A percentile compares a stretch with the other conserved stretches of the same genome.
phyloP scores from a whole-genome alignment of 768 basidiomycete species.

The Leccinum subgranulosum region DNA sequence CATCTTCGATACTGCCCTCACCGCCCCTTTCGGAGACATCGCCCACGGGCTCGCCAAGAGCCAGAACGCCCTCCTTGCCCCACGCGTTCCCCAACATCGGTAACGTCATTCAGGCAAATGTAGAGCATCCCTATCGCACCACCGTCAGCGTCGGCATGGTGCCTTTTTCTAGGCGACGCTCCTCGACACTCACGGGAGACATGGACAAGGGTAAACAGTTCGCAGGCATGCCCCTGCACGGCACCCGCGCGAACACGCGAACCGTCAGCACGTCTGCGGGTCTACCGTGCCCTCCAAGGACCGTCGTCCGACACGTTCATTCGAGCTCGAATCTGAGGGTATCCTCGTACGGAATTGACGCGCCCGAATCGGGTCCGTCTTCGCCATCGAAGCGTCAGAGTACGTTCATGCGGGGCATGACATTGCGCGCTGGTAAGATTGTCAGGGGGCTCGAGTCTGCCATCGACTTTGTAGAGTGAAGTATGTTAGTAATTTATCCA shows the following conservation, averaged over 20 bases:
- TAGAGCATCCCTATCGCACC: constrained; percentile 11
- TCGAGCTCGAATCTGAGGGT: constrained; percentile 28
- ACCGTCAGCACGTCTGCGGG: not conserved
- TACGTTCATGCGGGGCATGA: constrained; percentile 32
- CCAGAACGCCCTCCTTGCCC: constrained; percentile 10
- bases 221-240: not conserved
- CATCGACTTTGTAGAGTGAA: constrained; percentile 39
- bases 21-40: constrained; percentile 29
- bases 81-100: constrained; percentile 22
- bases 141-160: constrained; percentile 24
- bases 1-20: constrained; percentile 20
- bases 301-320: constrained; percentile 17
- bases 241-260: not conserved
- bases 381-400: constrained; percentile 25
- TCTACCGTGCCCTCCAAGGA: not conserved
- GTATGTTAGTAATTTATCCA: not conserved
- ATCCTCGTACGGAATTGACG: constrained; percentile 13
- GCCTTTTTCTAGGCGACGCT: constrained; percentile 19
- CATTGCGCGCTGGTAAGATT: constrained; percentile 34
- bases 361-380: constrained; percentile 5
- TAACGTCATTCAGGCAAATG: constrained; percentile 14
- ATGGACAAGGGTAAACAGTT: constrained; percentile 7
- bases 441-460: constrained; percentile 39
- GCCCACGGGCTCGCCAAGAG: constrained; percentile 21
- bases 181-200: constrained; percentile 23